A percentile compares a stretch with the other conserved stretches of the same genome.
These are phyloP conservation scores for Aspergillus latus DNA, from an alignment of 2,329 filamentous ascomycete species.

Conservation along the genomic window DNA sequence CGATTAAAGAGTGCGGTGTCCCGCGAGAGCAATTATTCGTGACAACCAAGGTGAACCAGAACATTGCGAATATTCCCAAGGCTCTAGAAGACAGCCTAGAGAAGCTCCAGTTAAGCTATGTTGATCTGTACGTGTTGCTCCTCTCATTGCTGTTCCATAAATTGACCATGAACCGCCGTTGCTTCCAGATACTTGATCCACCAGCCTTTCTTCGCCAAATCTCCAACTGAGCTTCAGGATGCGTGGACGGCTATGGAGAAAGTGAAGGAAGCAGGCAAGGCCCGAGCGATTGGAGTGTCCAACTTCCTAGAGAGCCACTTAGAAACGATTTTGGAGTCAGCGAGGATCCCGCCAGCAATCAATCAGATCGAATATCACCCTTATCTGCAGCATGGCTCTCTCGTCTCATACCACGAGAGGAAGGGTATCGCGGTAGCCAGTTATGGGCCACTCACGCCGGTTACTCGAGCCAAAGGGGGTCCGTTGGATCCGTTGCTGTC, in stretches of 20 bases:
- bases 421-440: conserved; percentile 44
- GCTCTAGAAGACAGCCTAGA: conserved; percentile 58
- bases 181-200: conserved; percentile 59
- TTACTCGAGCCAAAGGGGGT: conserved; percentile 56
- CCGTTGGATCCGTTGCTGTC: conserved; percentile 56
- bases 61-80: conserved; percentile 55
- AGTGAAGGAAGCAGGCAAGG: conserved; percentile 57
- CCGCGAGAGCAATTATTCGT: conserved; percentile 51
- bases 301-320: conserved; percentile 60
- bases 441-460: conserved; percentile 49
- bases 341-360: conserved; percentile 41
- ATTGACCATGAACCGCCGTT: not conserved
- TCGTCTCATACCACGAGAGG: conserved; percentile 42
- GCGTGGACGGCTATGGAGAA: conserved; percentile 63
- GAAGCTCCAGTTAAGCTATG: conserved; percentile 61
- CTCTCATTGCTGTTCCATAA: not conserved
- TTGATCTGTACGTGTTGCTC: conserved; percentile 55
- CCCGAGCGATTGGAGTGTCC: conserved; percentile 62
- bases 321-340: conserved; percentile 50
- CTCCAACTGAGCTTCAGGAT: conserved; percentile 55
- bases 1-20: conserved; percentile 49
- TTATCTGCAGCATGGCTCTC: conserved; percentile 47
- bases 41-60: conserved; percentile 58
- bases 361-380: conserved; percentile 44
- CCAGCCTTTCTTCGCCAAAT: conserved; percentile 57